Percentiles rank a stretch among this genome's conserved stretches.
Conservation (phyloP, 176 grass and related monocot species). For the Bolboschoenus planiculmis region DNA sequence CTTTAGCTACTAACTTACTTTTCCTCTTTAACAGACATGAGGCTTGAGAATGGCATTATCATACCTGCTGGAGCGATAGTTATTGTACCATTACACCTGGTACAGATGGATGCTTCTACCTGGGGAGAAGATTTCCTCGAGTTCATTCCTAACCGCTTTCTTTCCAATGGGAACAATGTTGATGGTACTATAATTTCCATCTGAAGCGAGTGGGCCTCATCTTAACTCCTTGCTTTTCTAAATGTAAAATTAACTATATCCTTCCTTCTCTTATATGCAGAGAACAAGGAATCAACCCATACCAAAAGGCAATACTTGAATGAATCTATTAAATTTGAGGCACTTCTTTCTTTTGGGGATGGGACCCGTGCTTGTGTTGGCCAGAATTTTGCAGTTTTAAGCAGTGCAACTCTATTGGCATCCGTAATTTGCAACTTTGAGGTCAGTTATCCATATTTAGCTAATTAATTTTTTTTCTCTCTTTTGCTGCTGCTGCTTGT, state of each 20-base stretch:
- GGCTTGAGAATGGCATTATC: slow-evolving; percentile 41
- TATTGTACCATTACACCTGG: slow-evolving; percentile 76
- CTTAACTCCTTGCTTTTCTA: slow-evolving; percentile 11
- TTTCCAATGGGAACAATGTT: slow-evolving; percentile 35
- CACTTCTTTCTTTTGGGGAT: slow-evolving; percentile 84
- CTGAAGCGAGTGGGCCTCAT: not conserved
- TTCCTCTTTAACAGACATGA: slow-evolving; percentile 51
- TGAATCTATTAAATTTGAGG: slow-evolving; percentile 31
- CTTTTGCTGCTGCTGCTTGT: not conserved
- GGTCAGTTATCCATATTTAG: slow-evolving; percentile 35
- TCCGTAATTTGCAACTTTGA: slow-evolving; percentile 56
- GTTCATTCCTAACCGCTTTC: slow-evolving; percentile 63
- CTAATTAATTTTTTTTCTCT: not conserved
- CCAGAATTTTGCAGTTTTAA: slow-evolving; percentile 65
- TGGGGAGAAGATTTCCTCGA: slow-evolving; percentile 73
- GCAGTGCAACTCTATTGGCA: slow-evolving; percentile 58
- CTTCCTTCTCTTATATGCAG: slow-evolving; percentile 24
- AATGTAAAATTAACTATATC: not conserved
- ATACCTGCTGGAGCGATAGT: slow-evolving; percentile 68
- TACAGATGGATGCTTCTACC: slow-evolving; percentile 63
- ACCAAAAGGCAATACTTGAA: slow-evolving; percentile 5
- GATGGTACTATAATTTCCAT: slow-evolving; percentile 30
- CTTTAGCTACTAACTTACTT: slow-evolving; percentile 4
- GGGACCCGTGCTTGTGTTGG: slow-evolving; percentile 66
- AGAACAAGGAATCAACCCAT: slow-evolving; percentile 25